Base-by-base conservation (phyloP, 2,329 filamentous ascomycete species). In the Knufia petricola region DNA sequence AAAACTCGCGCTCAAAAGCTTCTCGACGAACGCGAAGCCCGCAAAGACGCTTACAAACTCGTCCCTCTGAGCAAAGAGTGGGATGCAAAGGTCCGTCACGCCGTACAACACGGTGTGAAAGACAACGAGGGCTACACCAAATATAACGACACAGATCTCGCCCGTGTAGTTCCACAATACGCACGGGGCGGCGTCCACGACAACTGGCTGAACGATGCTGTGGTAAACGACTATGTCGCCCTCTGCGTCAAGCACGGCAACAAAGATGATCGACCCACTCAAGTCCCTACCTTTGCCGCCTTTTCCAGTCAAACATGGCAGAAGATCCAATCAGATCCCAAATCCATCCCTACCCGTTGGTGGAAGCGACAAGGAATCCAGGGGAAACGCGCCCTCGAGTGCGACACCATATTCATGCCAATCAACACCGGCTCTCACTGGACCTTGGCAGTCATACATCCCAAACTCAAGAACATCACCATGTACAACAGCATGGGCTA, bases 331-430 rank as follows among this genome's bases (percentile, higher is more conserved):
- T 60, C 62, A 4, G 66, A 65, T 42, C 68, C 69, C 15, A 67
- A 68, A 41, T 54, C 63, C 20, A 58, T 59, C 23, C 66, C 70
- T 26, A 32, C 31, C 44, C 63, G 70, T 24, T 74, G 71, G 71
- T 65, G 68, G 1, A 61, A 53, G 28, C 65, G 69, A 30, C 68
- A 66, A n/a, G 73, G 71, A 55, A 71, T 74, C 45, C 67, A 64
- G n/a, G 68, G 68, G 4, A 59, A 64, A 37, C 55, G 54, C 32
- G 59, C 74, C n/a, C 56, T 74, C 32, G 58, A 69, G 32, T 67
- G 71, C 17, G 67, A 74, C 45, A 66, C 62, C 1, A 64, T 74
- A 17, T 73, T 72, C 52, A 64, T 74, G 15, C 71, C 71, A 0
- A 65, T 74, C 26, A 70, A 74, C 52, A 59, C 69, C 46, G 59